Conservation (phyloP, 495 filamentous ascomycete species). For the Lichenothelia convexa region DNA sequence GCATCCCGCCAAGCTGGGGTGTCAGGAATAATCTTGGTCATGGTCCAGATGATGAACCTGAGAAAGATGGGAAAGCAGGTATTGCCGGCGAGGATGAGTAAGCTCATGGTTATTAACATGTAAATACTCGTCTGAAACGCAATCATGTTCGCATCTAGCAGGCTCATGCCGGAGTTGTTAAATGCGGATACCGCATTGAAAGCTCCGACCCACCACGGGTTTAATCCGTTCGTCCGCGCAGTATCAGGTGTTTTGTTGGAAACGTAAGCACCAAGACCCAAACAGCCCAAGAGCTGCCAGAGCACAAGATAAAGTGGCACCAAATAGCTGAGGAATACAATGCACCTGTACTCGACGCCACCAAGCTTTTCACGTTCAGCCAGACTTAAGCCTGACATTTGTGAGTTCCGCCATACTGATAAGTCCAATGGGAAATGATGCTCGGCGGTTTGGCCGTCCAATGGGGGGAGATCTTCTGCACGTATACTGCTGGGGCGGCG, state of each 20-base stretch:
- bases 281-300: constrained; percentile 51
- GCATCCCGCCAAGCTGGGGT: constrained; percentile 25
- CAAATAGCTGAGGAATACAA: constrained; percentile 49
- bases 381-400: constrained; percentile 48
- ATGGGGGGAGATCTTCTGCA: too few relatives aligned
- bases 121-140: constrained; percentile 48
- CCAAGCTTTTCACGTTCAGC: constrained; percentile 56
- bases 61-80: constrained; percentile 66
- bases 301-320: constrained; percentile 58
- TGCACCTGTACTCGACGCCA: constrained; percentile 63
- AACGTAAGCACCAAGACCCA: constrained; percentile 59
- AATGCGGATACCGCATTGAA: constrained; percentile 64
- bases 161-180: constrained; percentile 73
- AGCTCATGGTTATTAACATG: constrained; percentile 54
- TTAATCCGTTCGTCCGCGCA: constrained; percentile 46
- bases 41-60: constrained; percentile 53
- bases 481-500: too few relatives aligned
- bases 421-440: too few relatives aligned
- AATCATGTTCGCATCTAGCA: constrained; percentile 65
- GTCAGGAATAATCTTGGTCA: constrained; percentile 30
- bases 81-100: constrained; percentile 72
- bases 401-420: constrained; percentile 47
- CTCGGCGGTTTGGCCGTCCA: too few relatives aligned
- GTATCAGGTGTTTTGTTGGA: constrained; percentile 36
- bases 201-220: constrained; percentile 52